phyloP scores from a whole-genome alignment of 805 yeast species.

The Brettanomyces bruxellensis region DNA sequence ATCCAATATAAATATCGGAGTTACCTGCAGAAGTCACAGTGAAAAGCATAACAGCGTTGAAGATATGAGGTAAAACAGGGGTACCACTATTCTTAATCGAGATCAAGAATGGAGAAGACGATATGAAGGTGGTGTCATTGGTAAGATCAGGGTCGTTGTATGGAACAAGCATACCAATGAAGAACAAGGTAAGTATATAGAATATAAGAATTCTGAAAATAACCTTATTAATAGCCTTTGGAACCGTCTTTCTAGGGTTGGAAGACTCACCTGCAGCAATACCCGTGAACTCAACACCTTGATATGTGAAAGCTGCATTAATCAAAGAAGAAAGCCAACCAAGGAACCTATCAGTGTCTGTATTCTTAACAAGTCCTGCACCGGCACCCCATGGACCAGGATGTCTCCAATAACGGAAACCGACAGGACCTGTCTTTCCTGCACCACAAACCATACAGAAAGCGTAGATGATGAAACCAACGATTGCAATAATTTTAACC shows the following conservation, averaged over 20 bases:
- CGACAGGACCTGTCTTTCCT: slow-evolving; percentile 56
- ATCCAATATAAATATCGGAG: slow-evolving; percentile 63
- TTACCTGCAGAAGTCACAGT: slow-evolving; percentile 74
- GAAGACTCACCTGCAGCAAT: slow-evolving; percentile 65
- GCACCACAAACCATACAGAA: slow-evolving; percentile 70
- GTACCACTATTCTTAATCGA: slow-evolving; percentile 66
- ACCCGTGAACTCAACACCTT: slow-evolving; percentile 70
- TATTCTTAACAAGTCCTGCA: slow-evolving; percentile 42
- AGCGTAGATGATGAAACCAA: slow-evolving; percentile 59
- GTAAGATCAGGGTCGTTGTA: slow-evolving; percentile 47
- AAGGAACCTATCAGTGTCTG: slow-evolving; percentile 46
- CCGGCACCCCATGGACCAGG: slow-evolving; percentile 61
- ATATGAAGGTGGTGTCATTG: slow-evolving; percentile 29
- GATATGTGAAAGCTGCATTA: slow-evolving; percentile 67
- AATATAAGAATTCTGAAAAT: slow-evolving; percentile 55
- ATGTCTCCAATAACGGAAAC: slow-evolving; percentile 71
- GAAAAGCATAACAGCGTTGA: slow-evolving; percentile 57
- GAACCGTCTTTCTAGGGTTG: slow-evolving; percentile 60
- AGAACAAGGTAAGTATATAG: slow-evolving; percentile 55
- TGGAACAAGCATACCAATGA: slow-evolving; percentile 63
- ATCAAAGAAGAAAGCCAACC: slow-evolving; percentile 64
- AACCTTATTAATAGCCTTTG: slow-evolving; percentile 61
- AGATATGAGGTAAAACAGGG: slow-evolving; percentile 52
- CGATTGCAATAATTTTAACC: slow-evolving; percentile 54
- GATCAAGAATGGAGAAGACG: slow-evolving; percentile 63